A percentile compares a stretch with the other conserved stretches of the same genome.
phyloP scores from a whole-genome alignment of 129 eudicot genomes.

The Pseudognaphalium luteoalbum region DNA sequence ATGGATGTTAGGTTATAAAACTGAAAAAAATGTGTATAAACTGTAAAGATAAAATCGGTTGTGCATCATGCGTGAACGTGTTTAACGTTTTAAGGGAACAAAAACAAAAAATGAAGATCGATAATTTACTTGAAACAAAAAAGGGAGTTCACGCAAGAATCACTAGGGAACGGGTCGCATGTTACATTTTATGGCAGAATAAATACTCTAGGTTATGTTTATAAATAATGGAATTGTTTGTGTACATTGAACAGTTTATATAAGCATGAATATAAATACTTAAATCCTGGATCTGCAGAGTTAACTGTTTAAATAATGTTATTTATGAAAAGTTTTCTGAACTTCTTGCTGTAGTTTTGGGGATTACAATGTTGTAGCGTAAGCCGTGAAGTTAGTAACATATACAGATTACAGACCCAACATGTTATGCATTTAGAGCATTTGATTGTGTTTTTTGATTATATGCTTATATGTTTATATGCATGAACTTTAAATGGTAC shows the following conservation, averaged over 20 bases:
- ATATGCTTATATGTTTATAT: neutral
- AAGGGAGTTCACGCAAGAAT: neutral
- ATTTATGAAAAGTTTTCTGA: too few relatives aligned
- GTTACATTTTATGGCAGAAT: neutral
- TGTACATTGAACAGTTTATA: neutral
- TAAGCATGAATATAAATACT: neutral
- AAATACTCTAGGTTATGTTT: neutral
- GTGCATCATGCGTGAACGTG: neutral
- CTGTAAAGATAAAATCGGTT: neutral
- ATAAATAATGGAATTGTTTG: neutral
- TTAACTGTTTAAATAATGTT: neutral
- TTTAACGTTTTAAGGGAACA: neutral
- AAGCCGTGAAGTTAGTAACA: slow-evolving; percentile 7
- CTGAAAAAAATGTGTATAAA: neutral
- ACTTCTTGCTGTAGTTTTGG: neutral
- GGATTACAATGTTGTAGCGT: neutral
- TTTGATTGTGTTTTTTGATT: neutral
- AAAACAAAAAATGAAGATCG: neutral
- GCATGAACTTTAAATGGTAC: neutral
- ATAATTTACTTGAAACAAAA: neutral
- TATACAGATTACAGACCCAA: neutral
- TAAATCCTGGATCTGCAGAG: neutral
- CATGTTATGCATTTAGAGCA: neutral
- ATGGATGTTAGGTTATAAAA: neutral
- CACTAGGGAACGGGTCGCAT: neutral